Conservation (phyloP, 441 rosid species). For the Pelargonium citronellum region DNA sequence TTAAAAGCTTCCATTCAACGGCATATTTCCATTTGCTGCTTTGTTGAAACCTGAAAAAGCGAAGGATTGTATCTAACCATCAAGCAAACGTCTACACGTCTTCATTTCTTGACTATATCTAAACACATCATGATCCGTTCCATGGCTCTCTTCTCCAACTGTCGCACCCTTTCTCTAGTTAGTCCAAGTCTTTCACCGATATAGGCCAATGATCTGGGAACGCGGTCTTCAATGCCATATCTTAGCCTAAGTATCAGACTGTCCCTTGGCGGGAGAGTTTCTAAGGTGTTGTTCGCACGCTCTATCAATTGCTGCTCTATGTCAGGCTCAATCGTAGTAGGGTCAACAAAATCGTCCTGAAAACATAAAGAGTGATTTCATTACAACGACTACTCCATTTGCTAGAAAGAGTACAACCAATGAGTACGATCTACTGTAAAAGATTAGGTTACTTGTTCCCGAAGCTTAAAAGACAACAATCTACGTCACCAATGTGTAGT, state of each 20-base stretch:
- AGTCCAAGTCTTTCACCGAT: constrained; percentile 57
- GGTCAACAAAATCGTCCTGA: constrained; percentile 74
- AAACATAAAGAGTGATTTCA: background rate
- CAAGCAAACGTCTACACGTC: constrained; percentile 54
- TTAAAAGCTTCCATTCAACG: no score
- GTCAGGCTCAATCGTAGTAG: constrained; percentile 48
- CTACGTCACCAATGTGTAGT: background rate
- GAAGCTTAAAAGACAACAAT: background rate
- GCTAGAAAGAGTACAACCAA: no score
- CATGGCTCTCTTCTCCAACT: constrained; percentile 68
- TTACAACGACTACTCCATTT: background rate
- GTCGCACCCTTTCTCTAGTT: constrained; percentile 72
- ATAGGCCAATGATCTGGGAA: constrained; percentile 54
- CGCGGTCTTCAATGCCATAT: constrained; percentile 69
- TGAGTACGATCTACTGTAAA: background rate
- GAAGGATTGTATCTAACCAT: constrained; percentile 30
- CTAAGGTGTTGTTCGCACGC: constrained; percentile 47
- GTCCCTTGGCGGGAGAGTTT: constrained; percentile 56
- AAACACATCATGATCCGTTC: constrained; percentile 66
- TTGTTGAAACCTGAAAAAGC: background rate
- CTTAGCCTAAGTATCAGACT: constrained; percentile 66
- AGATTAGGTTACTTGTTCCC: background rate
- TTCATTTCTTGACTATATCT: constrained; percentile 46
- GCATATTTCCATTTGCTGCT: background rate
- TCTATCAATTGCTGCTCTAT: constrained; percentile 57